Evolutionary conservation across 768 basidiomycete species (phyloP), one percentile per base, ranked within the genome.

Genomic region (Termitomyces sp.): DNA sequence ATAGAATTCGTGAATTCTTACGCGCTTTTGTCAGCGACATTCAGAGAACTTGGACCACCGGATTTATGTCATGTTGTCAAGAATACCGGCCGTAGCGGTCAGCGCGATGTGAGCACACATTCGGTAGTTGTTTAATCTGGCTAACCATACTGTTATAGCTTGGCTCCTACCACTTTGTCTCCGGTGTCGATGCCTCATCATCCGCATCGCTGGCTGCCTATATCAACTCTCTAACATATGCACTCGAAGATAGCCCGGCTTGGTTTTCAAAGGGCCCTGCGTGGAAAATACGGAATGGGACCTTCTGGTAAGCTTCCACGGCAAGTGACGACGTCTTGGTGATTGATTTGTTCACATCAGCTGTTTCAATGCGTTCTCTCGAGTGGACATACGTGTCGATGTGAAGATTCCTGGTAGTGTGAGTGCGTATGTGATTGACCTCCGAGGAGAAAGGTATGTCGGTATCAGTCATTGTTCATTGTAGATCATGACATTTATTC

Each of bases 381-480:
- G 97, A 33, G 92, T 98, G 55, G 97, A 99, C 70, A 88, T 98
- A 35, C 86, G 96, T 40, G 95, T 99, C 7, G 97, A 99, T 65
- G 97, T 98, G 62, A 97, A 96, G 75, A 98, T 99, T 54, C 97
- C 97, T 0, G 97, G 97, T 33, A 96, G 97, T 13, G 97, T 99
- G 16, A 86, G 89, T 64, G 92, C 96, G 5, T 98, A 97, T 73
- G 90, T 92, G 35, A 87, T 98, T 20, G 97, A 98, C 73, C 74
- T 97, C 57, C 87, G 97, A 11, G 96, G 97, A 9, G 97, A 98
- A 73, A 81, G 93, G 94, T 96, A 69, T 66, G 90, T 74, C 39
- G 36, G 64, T 28, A 24, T 57, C 12, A 39, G 53, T 32, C 9
- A 9, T 22, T 22, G 3, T 40, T 58, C 22, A 28, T 38, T 7